Evolutionary conservation across 176 grass and related monocot species (phyloP).

Genomic region (Secale cereale): DNA sequence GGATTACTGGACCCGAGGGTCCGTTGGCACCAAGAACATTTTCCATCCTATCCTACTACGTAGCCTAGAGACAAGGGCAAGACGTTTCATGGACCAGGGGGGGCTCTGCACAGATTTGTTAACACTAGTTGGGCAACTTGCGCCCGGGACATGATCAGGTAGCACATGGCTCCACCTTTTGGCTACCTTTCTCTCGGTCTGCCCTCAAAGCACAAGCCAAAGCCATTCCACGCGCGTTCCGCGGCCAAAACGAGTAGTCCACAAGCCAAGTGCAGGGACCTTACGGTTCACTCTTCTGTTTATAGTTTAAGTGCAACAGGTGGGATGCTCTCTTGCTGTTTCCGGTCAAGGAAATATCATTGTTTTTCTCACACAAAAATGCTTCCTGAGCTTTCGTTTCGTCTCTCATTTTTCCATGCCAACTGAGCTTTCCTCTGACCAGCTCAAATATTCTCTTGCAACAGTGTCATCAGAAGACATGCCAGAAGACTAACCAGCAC

Average conservation of each 20-base stretch:
- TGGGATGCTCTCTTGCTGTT: not conserved
- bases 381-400: not conserved
- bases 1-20: slow-evolving; percentile 5
- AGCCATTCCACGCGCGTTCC: not conserved
- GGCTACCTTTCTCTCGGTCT: not conserved
- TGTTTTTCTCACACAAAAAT: not conserved
- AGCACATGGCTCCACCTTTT: slow-evolving; percentile 31
- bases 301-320: not conserved
- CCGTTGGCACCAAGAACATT: not conserved
- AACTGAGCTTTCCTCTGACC: not conserved
- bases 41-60: not conserved
- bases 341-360: no score
- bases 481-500: not conserved
- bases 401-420: not conserved
- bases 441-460: not conserved
- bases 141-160: not conserved
- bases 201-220: not conserved
- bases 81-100: slow-evolving; percentile 26
- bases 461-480: not conserved
- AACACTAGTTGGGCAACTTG: not conserved
- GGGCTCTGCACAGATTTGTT: slow-evolving; percentile 9
- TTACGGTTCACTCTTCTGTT: not conserved
- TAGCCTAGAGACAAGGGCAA: slow-evolving; percentile 37
- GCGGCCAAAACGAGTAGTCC: not conserved
- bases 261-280: not conserved